A percentile compares a stretch with the other conserved stretches of the same genome.
These are phyloP conservation scores for Hypoxylon sp. DNA, from an alignment of 2,329 filamentous ascomycete genomes.

Conservation along the genomic window DNA sequence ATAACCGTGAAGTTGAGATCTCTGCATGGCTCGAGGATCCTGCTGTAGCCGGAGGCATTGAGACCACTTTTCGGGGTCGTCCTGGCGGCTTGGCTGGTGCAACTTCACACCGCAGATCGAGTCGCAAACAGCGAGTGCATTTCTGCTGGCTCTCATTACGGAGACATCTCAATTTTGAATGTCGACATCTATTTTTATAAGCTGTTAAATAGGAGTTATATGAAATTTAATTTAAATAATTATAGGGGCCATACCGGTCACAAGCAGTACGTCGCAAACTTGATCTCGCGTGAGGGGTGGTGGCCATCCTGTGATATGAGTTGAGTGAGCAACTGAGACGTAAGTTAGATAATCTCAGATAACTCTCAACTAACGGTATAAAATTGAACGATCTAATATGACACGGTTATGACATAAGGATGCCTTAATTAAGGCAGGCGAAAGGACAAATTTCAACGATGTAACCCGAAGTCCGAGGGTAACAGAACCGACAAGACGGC, in stretches of 20 bases:
- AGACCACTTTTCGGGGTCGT: conserved; percentile 33
- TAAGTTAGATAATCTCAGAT: neutral
- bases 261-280: conserved; percentile 45
- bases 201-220: conserved; percentile 16
- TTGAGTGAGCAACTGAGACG: neutral
- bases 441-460: conserved; percentile 18
- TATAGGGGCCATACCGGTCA: conserved; percentile 36
- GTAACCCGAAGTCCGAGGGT: conserved; percentile 10
- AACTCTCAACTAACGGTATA: neutral
- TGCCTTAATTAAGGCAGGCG: neutral
- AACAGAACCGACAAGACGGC: conserved; percentile 3
- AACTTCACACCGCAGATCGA: conserved; percentile 38
- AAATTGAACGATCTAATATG: neutral
- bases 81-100: conserved; percentile 41
- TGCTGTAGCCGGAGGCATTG: neutral
- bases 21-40: neutral
- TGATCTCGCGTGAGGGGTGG: conserved; percentile 32
- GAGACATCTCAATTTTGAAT: conserved; percentile 41
- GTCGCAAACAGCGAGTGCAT: conserved; percentile 41
- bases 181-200: conserved; percentile 34
- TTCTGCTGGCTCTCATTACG: conserved; percentile 37
- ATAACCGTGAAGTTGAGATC: conserved; percentile 1
- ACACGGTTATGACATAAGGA: neutral
- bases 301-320: conserved; percentile 23
- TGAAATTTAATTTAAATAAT: neutral